phyloP scores from a whole-genome alignment of 2,329 filamentous ascomycete genomes.

The Trichoderma sp. region DNA sequence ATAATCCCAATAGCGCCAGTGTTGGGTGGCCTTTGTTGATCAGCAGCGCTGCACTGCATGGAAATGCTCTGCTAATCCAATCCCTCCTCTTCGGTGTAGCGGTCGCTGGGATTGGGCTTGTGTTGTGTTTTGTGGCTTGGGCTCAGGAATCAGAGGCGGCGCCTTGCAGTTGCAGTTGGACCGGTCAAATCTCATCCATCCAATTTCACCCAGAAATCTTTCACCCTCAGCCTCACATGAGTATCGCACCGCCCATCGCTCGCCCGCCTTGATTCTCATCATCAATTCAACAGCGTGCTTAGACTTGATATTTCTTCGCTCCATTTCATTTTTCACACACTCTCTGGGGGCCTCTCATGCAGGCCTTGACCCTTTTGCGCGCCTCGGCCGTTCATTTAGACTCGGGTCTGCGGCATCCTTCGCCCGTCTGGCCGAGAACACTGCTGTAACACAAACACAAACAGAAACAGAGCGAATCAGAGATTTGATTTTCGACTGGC shows the following conservation, averaged over 20 bases:
- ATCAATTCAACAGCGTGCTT: background rate
- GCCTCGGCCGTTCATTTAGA: background rate
- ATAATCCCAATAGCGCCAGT: background rate
- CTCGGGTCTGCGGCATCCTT: background rate
- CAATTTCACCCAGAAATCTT: background rate
- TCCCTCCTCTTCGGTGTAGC: background rate
- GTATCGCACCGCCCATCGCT: background rate
- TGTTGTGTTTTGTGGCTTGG: slow-evolving; percentile 3
- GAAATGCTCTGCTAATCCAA: background rate
- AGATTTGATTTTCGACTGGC: background rate
- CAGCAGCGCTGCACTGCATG: background rate
- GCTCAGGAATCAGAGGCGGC: background rate
- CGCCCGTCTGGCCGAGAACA: background rate
- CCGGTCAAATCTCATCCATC: background rate
- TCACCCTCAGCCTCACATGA: slow-evolving; percentile 13
- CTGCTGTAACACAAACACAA: background rate
- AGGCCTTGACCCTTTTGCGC: background rate
- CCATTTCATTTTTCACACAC: background rate
- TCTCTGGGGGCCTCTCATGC: background rate
- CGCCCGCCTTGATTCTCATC: background rate
- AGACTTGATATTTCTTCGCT: background rate
- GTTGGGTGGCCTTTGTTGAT: background rate
- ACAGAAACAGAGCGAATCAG: background rate
- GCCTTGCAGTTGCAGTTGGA: background rate
- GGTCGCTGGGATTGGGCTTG: background rate